Conservation (phyloP, 768 basidiomycete genomes). For the Hygrophorus pudorinus region DNA sequence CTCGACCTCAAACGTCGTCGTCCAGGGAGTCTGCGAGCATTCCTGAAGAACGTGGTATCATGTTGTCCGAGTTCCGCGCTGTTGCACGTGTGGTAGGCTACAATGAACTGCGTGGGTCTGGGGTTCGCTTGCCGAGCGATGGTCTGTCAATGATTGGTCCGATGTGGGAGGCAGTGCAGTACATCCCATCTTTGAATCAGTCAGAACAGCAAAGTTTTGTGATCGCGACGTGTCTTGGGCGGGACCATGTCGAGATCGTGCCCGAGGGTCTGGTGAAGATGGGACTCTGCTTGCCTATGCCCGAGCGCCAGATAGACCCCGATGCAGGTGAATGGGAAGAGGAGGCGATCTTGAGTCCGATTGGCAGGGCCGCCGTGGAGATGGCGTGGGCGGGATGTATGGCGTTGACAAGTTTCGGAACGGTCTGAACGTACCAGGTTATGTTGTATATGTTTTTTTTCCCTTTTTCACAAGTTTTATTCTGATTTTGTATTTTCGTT, state of each 20-base stretch:
- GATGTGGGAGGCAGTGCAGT: slow-evolving; percentile 41
- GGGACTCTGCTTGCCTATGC: slow-evolving; percentile 44
- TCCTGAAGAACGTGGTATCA: slow-evolving; percentile 37
- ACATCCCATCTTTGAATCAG: slow-evolving; percentile 28
- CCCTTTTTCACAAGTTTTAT: not conserved
- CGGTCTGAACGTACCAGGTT: slow-evolving; percentile 14
- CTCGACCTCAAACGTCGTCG: slow-evolving; percentile 16
- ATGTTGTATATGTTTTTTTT: not conserved
- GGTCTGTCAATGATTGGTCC: slow-evolving; percentile 61
- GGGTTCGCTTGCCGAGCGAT: slow-evolving; percentile 62
- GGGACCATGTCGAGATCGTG: slow-evolving; percentile 63
- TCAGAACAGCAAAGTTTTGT: slow-evolving; percentile 31
- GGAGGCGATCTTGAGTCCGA: slow-evolving; percentile 36
- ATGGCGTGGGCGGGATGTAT: slow-evolving; percentile 47
- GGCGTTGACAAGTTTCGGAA: slow-evolving; percentile 46
- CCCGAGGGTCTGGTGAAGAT: slow-evolving; percentile 70
- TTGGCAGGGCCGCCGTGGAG: slow-evolving; percentile 44
- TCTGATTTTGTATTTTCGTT: not conserved
- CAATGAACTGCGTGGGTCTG: slow-evolving; percentile 60
- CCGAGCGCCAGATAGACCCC: slow-evolving; percentile 7
- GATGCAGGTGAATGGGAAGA: slow-evolving; percentile 35
- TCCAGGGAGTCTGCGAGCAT: slow-evolving; percentile 11
- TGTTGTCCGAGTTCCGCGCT: slow-evolving; percentile 59
- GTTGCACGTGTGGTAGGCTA: slow-evolving; percentile 67
- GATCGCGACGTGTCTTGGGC: slow-evolving; percentile 52